These are phyloP conservation scores for Annona squamosa DNA, from an alignment of 164 flowering plant genomes.

Conservation along the genomic window DNA sequence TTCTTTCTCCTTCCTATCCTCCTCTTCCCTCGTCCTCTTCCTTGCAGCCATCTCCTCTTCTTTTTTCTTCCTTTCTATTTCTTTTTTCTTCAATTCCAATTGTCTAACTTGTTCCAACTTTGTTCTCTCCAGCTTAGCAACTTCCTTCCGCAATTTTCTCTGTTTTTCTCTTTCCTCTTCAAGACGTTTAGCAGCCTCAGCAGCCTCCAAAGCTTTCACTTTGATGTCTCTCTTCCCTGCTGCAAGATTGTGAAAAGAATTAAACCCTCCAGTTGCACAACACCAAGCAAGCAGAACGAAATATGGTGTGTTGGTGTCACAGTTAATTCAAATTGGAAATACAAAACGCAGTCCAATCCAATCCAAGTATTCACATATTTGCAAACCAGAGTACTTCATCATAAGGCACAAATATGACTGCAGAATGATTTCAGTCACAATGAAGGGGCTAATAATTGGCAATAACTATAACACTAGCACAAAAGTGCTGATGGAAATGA, in stretches of 20 bases:
- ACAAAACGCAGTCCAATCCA: background rate
- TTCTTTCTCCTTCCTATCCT: slow-evolving; percentile 60
- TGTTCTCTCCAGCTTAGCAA: slow-evolving; percentile 64
- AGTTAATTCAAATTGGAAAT: too few relatives aligned
- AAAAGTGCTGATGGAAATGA: too few relatives aligned
- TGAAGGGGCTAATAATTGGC: background rate
- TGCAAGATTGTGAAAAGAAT: background rate
- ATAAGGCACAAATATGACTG: background rate
- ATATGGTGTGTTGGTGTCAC: too few relatives aligned
- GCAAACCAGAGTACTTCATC: background rate
- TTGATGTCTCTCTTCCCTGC: slow-evolving; percentile 78
- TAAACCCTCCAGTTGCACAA: slow-evolving; percentile 3
- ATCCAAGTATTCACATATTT: background rate
- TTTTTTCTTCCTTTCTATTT: slow-evolving; percentile 65
- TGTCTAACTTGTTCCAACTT: slow-evolving; percentile 56
- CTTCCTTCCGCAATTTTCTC: slow-evolving; percentile 84
- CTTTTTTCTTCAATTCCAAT: slow-evolving; percentile 48
- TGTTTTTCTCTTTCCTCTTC: slow-evolving; percentile 77
- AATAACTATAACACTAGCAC: too few relatives aligned
- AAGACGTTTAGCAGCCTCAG: slow-evolving; percentile 76
- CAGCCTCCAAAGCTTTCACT: slow-evolving; percentile 88
- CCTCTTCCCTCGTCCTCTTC: slow-evolving; percentile 79
- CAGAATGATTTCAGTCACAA: background rate
- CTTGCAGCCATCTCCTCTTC: slow-evolving; percentile 56
- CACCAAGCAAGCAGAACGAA: background rate